Evolutionary conservation across 441 rosid genomes (phyloP).

Genomic region (Erodium texanum): DNA sequence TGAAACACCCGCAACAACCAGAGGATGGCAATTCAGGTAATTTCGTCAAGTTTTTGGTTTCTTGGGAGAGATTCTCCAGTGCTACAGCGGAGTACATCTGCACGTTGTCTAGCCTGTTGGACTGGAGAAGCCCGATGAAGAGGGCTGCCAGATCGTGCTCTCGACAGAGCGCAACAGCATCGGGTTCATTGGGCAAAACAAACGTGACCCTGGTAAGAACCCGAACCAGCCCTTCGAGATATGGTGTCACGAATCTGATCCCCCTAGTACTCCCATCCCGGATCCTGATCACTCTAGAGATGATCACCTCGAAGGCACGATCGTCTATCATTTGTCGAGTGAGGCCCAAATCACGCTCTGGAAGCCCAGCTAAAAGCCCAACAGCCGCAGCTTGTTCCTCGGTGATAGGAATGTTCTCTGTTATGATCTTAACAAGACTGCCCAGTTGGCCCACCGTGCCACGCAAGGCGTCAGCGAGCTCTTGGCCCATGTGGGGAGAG

Average conservation of each 20-base stretch:
- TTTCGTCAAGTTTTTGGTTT: conserved; percentile 53
- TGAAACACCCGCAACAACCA: conserved; percentile 56
- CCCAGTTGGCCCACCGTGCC: conserved; percentile 81
- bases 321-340: conserved; percentile 71
- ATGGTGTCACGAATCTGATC: conserved; percentile 61
- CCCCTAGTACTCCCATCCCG: conserved; percentile 75
- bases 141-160: conserved; percentile 52
- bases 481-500: conserved; percentile 77
- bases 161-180: conserved; percentile 56
- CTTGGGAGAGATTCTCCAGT: conserved; percentile 76
- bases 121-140: conserved; percentile 65
- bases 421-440: conserved; percentile 55
- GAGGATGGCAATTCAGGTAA: conserved; percentile 65
- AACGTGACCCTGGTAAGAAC: conserved; percentile 80
- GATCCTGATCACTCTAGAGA: conserved; percentile 46
- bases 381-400: conserved; percentile 94
- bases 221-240: conserved; percentile 73
- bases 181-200: conserved; percentile 53
- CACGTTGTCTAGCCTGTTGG: conserved; percentile 66
- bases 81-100: conserved; percentile 89
- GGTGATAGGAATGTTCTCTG: conserved; percentile 60
- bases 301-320: conserved; percentile 54
- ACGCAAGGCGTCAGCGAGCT: conserved; percentile 66
- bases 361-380: conserved; percentile 83
- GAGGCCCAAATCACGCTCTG: conserved; percentile 80